Percentiles rank a stretch among this genome's conserved stretches.
Conservation (phyloP, 805 yeast species). For the Starmerella potacharoeniae region DNA sequence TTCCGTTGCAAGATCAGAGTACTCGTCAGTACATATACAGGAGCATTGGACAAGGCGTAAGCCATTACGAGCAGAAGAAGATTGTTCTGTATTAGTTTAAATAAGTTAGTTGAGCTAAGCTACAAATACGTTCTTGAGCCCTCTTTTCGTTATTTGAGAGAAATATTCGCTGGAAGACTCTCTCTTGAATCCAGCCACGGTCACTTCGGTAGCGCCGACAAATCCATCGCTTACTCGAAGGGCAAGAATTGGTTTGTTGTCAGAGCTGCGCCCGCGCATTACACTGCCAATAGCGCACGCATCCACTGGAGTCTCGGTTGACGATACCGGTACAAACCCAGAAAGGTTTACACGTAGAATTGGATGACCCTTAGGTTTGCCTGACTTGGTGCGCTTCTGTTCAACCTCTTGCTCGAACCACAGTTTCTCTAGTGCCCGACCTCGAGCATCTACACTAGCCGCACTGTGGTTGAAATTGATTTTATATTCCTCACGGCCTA, state of each 20-base stretch:
- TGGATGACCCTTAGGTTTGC: constrained; percentile 9
- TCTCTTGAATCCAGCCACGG: constrained; percentile 18
- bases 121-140: not conserved
- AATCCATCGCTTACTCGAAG: constrained; percentile 18
- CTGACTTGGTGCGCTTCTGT: constrained; percentile 5
- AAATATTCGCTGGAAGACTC: constrained; percentile 16
- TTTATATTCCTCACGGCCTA: constrained; percentile 8
- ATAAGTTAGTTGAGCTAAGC: not conserved
- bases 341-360: constrained; percentile 14
- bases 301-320: not conserved
- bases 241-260: constrained; percentile 9
- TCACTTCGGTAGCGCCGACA: constrained; percentile 19
- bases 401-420: constrained; percentile 15
- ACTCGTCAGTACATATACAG: constrained; percentile 57
- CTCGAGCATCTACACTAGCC: constrained; percentile 14
- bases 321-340: constrained; percentile 9
- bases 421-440: constrained; percentile 21
- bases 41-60: constrained; percentile 69
- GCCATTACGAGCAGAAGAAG: constrained; percentile 46
- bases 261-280: not conserved
- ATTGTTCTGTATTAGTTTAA: constrained; percentile 17
- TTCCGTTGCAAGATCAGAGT: constrained; percentile 62
- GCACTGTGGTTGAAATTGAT: constrained; percentile 7
- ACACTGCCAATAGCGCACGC: constrained; percentile 3
- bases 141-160: constrained; percentile 5